phyloP scores from a whole-genome alignment of 768 basidiomycete species.

The Termitomyces sp. region DNA sequence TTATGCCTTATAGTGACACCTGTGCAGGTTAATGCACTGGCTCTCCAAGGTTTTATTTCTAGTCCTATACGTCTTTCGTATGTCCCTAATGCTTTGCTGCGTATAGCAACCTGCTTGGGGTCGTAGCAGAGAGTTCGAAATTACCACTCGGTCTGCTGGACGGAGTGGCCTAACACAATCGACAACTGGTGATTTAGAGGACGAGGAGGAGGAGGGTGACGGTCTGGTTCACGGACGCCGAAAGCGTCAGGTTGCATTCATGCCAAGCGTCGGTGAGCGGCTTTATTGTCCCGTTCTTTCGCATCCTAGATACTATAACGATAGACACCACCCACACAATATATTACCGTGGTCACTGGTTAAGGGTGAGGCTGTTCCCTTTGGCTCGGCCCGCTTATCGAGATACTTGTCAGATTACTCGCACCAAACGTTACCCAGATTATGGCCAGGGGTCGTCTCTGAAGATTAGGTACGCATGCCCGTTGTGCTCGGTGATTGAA shows the following conservation, averaged over 20 bases:
- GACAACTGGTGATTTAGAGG: constrained; percentile 74
- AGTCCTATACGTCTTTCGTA: neutral
- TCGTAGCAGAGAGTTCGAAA: constrained; percentile 83
- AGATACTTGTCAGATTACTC: constrained; percentile 55
- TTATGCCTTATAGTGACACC: constrained; percentile 1
- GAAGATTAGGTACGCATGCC: constrained; percentile 65
- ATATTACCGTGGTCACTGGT: constrained; percentile 87
- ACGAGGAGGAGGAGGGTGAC: constrained; percentile 62
- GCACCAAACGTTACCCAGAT: constrained; percentile 72
- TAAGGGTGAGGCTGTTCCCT: constrained; percentile 48
- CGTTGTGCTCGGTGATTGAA: constrained; percentile 13
- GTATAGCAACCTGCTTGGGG: constrained; percentile 87
- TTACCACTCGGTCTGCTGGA: constrained; percentile 71
- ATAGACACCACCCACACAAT: constrained; percentile 84
- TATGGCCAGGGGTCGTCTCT: constrained; percentile 70
- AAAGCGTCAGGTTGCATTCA: constrained; percentile 78
- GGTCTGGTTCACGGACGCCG: constrained; percentile 58
- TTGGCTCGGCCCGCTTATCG: constrained; percentile 10
- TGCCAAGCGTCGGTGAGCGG: constrained; percentile 73
- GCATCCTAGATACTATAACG: constrained; percentile 4
- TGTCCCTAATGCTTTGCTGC: neutral
- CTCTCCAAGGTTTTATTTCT: constrained; percentile 58
- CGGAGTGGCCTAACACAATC: constrained; percentile 60
- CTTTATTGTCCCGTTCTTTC: constrained; percentile 8
- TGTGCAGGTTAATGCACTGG: constrained; percentile 83